Base-by-base conservation (phyloP, 306 rosid genomes). In the Citrullus mucosospermus region DNA sequence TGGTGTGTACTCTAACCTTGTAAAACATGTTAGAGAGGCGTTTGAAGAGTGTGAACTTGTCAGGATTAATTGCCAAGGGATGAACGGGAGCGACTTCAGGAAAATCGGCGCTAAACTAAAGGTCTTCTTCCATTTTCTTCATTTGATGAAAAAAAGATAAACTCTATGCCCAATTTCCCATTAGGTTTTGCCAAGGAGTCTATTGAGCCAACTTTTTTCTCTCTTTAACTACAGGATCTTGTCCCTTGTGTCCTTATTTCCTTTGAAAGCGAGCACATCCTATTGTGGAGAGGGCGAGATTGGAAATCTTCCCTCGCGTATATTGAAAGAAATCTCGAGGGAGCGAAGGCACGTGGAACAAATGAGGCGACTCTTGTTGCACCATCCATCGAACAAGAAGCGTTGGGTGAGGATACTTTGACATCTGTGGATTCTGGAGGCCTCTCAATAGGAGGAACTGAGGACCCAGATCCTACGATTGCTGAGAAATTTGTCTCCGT, bases 181-280 rank as follows among this genome's bases (percentile, higher is more conserved):
- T 48, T 48, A 15, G 76, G 34, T 41, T 48, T 48, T 46, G 22
- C 17, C 58, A 46, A 46, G 5, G 44, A 72, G 43, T 50, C 59
- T 72, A 30, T 16, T 72, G 60, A 50, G 13, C 38, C 43, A 15
- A 48, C 41, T 28, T 48, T 71, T 10, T 72, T 3, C 28, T 30
- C 43, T 28, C 28, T 72, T 8, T 28, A 48, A 20, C 13, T 44
- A 78, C 82, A 92, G 99, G 99, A 92, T 86, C 99, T 92, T 81
- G 97, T 95, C 80, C 99, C 99, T 17, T 95, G 99, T 79, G 91
- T 90, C 20, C 86, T 92, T 75, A 74, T 95, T 61, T 95, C 99
- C 0, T 95, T 91, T 79, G 93, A 89, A 72, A 78, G 84, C 30
- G 98, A 95, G 85, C 92, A 90, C 88, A 84, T 92, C 84, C 97